Evolutionary conservation across 2,329 filamentous ascomycete species (phyloP), one percentile per base, ranked within the genome.

Genomic region (Chlorencoelia australis): DNA sequence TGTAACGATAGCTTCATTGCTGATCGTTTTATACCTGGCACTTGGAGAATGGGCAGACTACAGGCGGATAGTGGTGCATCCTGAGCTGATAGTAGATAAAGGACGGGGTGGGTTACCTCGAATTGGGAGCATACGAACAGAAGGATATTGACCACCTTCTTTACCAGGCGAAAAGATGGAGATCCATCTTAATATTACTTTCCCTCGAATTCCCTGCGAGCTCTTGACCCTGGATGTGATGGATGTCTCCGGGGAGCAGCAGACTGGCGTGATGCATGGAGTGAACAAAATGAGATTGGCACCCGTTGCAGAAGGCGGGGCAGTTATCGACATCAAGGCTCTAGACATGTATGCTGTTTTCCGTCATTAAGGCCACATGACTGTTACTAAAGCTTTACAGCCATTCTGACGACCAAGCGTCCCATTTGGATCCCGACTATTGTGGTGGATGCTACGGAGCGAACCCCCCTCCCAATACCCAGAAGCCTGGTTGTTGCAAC

Each of bases 41-140:
- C 88, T 84, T 79, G 87, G 88, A 61, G 91, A 98, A 79, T 98
- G 91, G 89, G 68, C 73, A 41, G 91, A 96, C 55, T 98, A 95
- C 63, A 73, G 87, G 51, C 75, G 80, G 56, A 73, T 96, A 47
- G 72, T 81, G 33, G 83, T 98, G 43, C 79, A 87, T 57, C 89
- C 91, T 5, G 91, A 98, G 66, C 65, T 98, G 51, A 77, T 98
- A 41, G 91, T 98, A 14, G 93, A 98, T 59, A 95, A 96, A 65
- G 87, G 87, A 49, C 74, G 91, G 82, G 87, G 85, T 87, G 68
- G 11, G 43, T 30, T 36, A n/a, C 30, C 4, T 22, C 7, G 16
- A 13, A 11, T n/a, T 3, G 10, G 18, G 15, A 17, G 16, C 33
- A 20, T 2, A 17, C 27, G 13, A 2, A 16, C 10, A 15, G 7